A percentile compares a stretch with the other conserved stretches of the same genome.
Evolutionary conservation across 768 basidiomycete genomes (phyloP).

Genomic region (Hericium erinaceus): DNA sequence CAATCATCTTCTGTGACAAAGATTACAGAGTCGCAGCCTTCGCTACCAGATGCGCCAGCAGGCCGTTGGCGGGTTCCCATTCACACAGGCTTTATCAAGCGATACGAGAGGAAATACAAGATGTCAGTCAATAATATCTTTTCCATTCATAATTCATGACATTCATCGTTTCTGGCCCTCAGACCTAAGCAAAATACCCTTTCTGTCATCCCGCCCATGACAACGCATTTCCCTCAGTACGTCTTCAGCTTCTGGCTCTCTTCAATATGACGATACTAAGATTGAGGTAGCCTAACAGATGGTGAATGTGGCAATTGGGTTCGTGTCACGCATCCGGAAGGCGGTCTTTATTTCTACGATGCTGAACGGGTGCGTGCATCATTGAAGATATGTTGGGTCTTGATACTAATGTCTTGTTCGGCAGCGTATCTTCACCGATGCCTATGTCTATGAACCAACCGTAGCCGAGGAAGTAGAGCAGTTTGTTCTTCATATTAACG

Average conservation of each 20-base stretch:
- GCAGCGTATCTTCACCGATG: slow-evolving; percentile 47
- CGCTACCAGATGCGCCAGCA: background rate
- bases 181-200: background rate
- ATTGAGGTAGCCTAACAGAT: background rate
- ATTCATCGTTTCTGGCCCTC: too few species aligned
- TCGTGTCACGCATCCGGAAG: slow-evolving; percentile 47
- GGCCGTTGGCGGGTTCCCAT: background rate
- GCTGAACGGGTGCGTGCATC: slow-evolving; percentile 30
- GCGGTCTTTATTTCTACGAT: slow-evolving; percentile 48
- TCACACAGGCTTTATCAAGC: too few species aligned
- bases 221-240: background rate
- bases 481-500: slow-evolving; percentile 21
- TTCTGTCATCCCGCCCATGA: background rate
- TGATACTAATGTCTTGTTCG: background rate
- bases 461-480: slow-evolving; percentile 26
- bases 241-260: background rate
- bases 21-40: too few species aligned
- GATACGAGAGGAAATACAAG: background rate
- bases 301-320: slow-evolving; percentile 27
- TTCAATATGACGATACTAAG: background rate
- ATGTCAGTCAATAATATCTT: too few species aligned
- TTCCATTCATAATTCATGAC: too few species aligned
- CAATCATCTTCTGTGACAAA: background rate
- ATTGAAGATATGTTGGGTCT: too few species aligned
- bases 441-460: slow-evolving; percentile 34